Evolutionary conservation across 2,329 filamentous ascomycete genomes (phyloP), one percentile per base, ranked within the genome.

Genomic region (Elsinoe fawcettii): DNA sequence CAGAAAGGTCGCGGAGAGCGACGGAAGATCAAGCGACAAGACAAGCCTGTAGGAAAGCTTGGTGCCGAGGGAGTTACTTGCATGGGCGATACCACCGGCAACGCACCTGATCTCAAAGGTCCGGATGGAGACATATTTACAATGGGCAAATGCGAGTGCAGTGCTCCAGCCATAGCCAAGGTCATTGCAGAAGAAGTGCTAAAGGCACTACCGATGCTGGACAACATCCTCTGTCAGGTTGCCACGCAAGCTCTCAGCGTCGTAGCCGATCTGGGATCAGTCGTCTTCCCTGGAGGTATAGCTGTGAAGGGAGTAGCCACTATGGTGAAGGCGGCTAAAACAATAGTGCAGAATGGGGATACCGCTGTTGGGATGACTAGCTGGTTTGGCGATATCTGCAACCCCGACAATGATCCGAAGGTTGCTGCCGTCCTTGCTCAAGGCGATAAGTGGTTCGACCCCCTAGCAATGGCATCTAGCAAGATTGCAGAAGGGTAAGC

Each of bases 401-500:
- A 49, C n/a, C 23, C 11, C 9, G 44, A 49, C 23, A 49, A 49
- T 9, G 44, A 49, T 32, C 44, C 44, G n/a, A n/a, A 49, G 22
- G 25, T 49, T 8, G 44, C 44, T n/a, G 44, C 44, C 11, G 44
- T 49, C 14, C 27, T 49, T 20, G 8, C 44, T 20, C 44, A 49
- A n/a, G 44, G 44, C 3, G 44, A 49, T 18, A 49, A 49, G 27
- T 49, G 27, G 23, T 49, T 49, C 32, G 7, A 49, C 18, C 44
- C 44, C 8, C 32, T 49, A 23, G 32, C 11, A 12, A 30, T n/a
- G 23, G 44, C 44, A 7, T 49, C 44, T 6, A 49, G 44, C 23
- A 49, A 49, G 44, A 49, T 49, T 32, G 44, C 44, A n/a, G 44
- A 49, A 49, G 27, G 44, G 44, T 49, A 16, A 49, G 23, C 41